Base-by-base conservation (phyloP, 176 grass and related monocot genomes). In the Poa pratensis region DNA sequence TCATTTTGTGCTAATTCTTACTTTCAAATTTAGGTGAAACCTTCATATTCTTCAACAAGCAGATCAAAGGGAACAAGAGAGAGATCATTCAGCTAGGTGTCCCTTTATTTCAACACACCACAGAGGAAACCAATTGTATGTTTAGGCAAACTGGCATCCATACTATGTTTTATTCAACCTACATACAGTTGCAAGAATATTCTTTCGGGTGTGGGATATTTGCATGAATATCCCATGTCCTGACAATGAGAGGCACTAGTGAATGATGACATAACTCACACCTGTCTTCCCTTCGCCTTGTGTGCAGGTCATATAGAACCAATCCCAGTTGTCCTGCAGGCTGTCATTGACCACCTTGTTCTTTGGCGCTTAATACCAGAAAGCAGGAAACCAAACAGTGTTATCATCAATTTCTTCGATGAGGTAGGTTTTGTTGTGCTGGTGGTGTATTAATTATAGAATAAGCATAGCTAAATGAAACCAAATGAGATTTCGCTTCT, bases 381-480 rank as follows among this genome's bases (percentile, higher is more conserved):
- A 76, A 94, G 84, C 78, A 95, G 90, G 88, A 96, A 94, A 54
- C 97, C 97, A 52, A 96, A 96, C 84, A 92, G 97, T 83, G 92
- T 94, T 76, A 86, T 99, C 83, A 96, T 99, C 86, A 99, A 99
- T 73, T 99, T 99, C 90, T 96, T 99, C 73, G 97, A 99, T 86
- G 97, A 96, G 94, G 97, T 99, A 93, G 46, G 80, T 59, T 48
- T 27, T 71, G 68, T 4, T 20, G 19, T 80, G 45, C 24, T 20
- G 16, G 9, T 52, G 27, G 15, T 76, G 52, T 67, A 50, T 53
- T 51, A 53, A 19, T 73, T 90, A 28, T 43, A 68, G 45, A 52
- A 52, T 78, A 86, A 60, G 16, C 34, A 86, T 82, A 72, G 60
- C 65, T 28, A 19, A 46, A 75, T 40, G 75, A 80, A 61, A 74